Evolutionary conservation across 495 filamentous ascomycete genomes (phyloP).

Genomic region (Hyaloscypha hepaticicola): DNA sequence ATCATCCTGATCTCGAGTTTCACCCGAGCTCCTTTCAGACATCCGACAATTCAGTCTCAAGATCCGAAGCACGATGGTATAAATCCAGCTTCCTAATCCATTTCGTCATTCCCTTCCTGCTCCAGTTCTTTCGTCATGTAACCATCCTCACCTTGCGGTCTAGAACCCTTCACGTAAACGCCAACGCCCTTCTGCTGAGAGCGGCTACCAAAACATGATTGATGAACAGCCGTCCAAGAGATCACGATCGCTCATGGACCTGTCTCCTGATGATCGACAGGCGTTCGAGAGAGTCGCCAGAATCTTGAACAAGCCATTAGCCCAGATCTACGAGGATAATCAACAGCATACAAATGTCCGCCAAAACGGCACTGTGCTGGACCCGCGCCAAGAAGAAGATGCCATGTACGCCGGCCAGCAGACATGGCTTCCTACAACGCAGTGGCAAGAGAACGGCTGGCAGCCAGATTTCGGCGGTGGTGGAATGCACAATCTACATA

Average conservation of each 20-base stretch:
- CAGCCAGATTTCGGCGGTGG: background rate
- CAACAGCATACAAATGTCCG: background rate
- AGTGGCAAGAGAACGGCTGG: background rate
- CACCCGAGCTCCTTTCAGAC: background rate
- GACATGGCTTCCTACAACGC: background rate
- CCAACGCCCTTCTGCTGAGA: background rate
- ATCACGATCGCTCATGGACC: background rate
- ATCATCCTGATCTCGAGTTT: background rate
- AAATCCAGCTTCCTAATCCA: background rate
- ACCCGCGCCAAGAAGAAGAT: background rate
- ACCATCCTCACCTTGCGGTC: background rate
- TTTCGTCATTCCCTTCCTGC: background rate
- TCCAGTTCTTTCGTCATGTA: background rate
- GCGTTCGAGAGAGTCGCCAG: background rate
- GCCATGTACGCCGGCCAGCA: background rate
- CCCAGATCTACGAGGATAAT: conserved; percentile 1
- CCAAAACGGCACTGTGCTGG: background rate
- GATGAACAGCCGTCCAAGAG: conserved; percentile 4
- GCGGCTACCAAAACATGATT: conserved; percentile 1
- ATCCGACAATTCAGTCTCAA: background rate
- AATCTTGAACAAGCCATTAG: conserved; percentile 3
- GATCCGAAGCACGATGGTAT: conserved; percentile 7
- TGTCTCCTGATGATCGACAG: background rate
- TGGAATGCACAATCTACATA: background rate
- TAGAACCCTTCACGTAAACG: conserved; percentile 3